phyloP scores from a whole-genome alignment of 139 green algal genomes.

The Edaphochlamys debaryana region DNA sequence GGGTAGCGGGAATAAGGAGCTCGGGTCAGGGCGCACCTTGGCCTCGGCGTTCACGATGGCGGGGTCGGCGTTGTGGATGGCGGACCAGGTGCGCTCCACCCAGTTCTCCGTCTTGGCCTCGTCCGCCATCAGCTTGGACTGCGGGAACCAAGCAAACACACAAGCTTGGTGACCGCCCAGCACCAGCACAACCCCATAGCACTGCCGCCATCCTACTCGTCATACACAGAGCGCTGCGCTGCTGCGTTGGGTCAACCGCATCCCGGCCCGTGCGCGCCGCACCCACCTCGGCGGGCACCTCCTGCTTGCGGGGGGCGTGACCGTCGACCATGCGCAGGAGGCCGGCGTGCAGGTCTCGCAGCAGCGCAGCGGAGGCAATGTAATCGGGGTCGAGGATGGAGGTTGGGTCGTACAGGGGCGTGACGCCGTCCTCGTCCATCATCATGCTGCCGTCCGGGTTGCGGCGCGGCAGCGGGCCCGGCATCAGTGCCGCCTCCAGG shows the following conservation, averaged over 20 bases:
- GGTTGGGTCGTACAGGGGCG: conserved; percentile 3
- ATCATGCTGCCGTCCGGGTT: background rate
- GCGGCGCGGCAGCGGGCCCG: conserved; percentile 56
- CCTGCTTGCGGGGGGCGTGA: conserved; percentile 46
- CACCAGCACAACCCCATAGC: too few relatives aligned
- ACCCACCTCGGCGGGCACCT: conserved; percentile 42
- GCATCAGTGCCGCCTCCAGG: conserved; percentile 80
- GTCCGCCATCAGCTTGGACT: conserved; percentile 42
- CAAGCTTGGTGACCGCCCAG: background rate
- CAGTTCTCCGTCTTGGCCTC: conserved; percentile 54
- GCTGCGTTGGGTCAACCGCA: too few relatives aligned
- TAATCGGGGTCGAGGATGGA: conserved; percentile 23
- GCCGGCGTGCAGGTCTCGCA: conserved; percentile 76
- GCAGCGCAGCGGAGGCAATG: conserved; percentile 52
- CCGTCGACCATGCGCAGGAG: conserved; percentile 65
- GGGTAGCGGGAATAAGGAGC: too few relatives aligned
- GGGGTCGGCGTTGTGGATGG: conserved; percentile 24
- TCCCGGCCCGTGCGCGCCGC: too few relatives aligned
- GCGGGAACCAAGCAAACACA: background rate
- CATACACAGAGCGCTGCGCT: too few relatives aligned
- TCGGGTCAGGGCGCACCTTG: conserved; percentile 43
- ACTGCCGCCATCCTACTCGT: background rate
- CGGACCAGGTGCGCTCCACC: conserved; percentile 50
- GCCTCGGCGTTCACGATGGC: conserved; percentile 6
- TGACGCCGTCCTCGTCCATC: background rate